Base-by-base conservation (phyloP, 1,139 yeast genomes). In the Lodderomyces orthopsilosis region DNA sequence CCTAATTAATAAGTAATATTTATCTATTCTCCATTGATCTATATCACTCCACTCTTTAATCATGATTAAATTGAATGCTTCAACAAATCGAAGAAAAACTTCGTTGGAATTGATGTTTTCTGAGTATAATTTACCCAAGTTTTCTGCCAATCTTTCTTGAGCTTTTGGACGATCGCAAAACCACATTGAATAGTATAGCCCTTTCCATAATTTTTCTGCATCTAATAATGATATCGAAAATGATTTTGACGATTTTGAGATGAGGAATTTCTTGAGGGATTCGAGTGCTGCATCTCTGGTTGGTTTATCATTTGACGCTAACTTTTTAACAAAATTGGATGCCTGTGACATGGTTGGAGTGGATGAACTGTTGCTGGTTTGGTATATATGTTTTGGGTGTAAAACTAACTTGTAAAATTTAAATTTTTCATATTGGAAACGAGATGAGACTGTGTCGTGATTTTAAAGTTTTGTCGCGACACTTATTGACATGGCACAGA, bases 151-250 rank as follows among this genome's bases (percentile, higher is more conserved):
- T 46, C 83, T 70, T 62, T 90, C 96, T 65, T 93, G 98, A 23
- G 96, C 94, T 53, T 84, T 75, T 24, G 96, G 95, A 56, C 94
- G 79, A 64, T 93, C 98, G 59, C 95, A 80, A 65, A 85, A 89
- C 98, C 98, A 93, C 96, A 93, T 88, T 23, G 89, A 82, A 61
- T 75, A 93, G 64, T 85, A 93, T 40, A 93, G 73, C 8, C 98
- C 98, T 64, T 87, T 89, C 97, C 98, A 93, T 46, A 93, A 70
- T 62, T 91, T 90, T 53, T 85, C 85, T 53, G 82, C 73, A 49
- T 91, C 96, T 37, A 69, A 55, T 30, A 58, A 52, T 3, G 61
- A 46, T 40, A 73, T 56, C 37, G 36, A 19, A 7, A 24, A 27
- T 28, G 41, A 10, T 32, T 57, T 55, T 36, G 56, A 47, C n/a